These are phyloP conservation scores for Cucurbita moschata DNA, from an alignment of 306 rosid species.

Conservation along the genomic window DNA sequence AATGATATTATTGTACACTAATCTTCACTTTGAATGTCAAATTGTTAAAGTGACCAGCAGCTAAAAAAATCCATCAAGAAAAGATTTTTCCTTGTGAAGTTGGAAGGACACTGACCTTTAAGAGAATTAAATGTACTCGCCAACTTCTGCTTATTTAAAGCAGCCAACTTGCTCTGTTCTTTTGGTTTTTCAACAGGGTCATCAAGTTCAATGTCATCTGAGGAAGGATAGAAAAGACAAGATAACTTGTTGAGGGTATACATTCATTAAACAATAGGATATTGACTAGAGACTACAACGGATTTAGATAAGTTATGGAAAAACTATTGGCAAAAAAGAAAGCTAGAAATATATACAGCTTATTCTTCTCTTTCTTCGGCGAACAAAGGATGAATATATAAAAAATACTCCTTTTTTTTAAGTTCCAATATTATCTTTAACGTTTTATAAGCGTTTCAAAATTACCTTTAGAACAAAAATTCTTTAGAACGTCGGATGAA, in stretches of 20 bases:
- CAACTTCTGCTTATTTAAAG: slow-evolving; percentile 57
- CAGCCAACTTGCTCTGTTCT: slow-evolving; percentile 49
- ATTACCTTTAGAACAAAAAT: too few relatives aligned
- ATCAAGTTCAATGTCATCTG: slow-evolving; percentile 67
- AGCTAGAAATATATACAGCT: too few relatives aligned
- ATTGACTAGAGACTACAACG: background rate
- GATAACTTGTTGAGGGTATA: background rate
- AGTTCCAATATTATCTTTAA: too few relatives aligned
- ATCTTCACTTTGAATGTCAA: too few relatives aligned
- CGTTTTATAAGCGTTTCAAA: too few relatives aligned
- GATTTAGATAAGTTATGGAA: background rate
- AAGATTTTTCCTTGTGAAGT: background rate
- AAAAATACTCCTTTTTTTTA: too few relatives aligned
- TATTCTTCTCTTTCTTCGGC: too few relatives aligned
- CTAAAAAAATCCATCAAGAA: background rate
- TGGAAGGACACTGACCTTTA: slow-evolving; percentile 39
- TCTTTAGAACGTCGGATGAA: too few relatives aligned
- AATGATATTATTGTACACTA: background rate
- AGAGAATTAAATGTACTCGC: slow-evolving; percentile 52
- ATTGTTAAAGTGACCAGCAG: too few relatives aligned
- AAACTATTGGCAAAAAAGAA: background rate
- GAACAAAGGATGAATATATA: too few relatives aligned
- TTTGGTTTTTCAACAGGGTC: slow-evolving; percentile 43
- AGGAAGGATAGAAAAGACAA: background rate
- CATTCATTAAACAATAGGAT: background rate